Base-by-base conservation (phyloP, 2,329 filamentous ascomycete genomes). In the Septoria linicola region DNA sequence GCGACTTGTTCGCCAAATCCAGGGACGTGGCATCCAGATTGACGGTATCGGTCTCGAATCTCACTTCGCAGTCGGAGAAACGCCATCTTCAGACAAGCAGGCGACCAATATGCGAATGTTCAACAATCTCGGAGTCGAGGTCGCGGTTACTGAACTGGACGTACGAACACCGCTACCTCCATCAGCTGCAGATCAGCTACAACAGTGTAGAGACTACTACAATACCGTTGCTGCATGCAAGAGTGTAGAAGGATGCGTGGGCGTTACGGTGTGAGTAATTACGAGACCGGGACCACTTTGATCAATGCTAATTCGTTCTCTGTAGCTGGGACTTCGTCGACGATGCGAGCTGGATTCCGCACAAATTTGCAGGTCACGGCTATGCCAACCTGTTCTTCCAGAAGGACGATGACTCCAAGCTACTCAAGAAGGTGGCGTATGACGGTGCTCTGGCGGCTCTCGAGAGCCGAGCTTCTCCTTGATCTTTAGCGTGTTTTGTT, bases 101-200 rank as follows among this genome's bases (percentile, higher is more conserved):
- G 65, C 65, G 10, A 74, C 77, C 2, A 55, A 57, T 20, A 72
- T 84, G 59, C 71, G 76, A 55, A 69, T 72, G 1, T 78, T 82
- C 41, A 77, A 76, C 2, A 63, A 63, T 14, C 68, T 78, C n/a
- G 74, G 73, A n/a, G 72, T 79, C 20, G 80, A 85, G 56, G 73
- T 84, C 21, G 81, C 81, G 6, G 73, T 83, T 47, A 85, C 82
- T 2, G 82, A 85, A 70, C 73, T 85, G 14, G 84, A 88, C 61
- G 84, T 87, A 59, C 60, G 66, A 23, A 14, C 25, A 7, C 59
- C 68, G 17, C 63, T 65, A 1, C 68, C 68, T 2, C 58, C 60
- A 1, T 66, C 60, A 1, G 51, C 57, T 4, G 54, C 55, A 2
- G 60, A 61, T 16, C 46, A 65, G 14, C 45, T 55, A 14, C 63